Evolutionary conservation across 768 basidiomycete genomes (phyloP), one percentile per base, ranked within the genome.

Genomic region (Trametes elegans): DNA sequence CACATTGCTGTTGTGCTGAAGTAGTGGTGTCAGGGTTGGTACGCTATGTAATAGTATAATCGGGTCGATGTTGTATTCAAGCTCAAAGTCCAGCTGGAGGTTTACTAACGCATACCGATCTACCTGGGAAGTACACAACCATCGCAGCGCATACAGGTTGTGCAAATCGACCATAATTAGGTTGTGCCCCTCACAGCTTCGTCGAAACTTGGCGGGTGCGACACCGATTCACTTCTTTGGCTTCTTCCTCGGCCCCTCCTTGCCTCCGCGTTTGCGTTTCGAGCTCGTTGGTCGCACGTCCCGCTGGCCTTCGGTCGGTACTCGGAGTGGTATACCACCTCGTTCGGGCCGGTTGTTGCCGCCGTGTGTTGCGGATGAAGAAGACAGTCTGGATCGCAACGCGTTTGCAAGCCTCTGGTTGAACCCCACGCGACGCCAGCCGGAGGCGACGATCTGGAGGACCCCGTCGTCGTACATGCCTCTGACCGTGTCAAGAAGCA

Each of bases 371-470:
- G 32, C 26, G 2, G 48, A n/a, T 1, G 35, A 45, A 5, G 46
- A 45, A 16, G 16, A 10, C 6, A 13, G 14, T 23, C 41, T 31
- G 6, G 34, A 13, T 27, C 14, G 54, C 26, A 61, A 18, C 6
- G 42, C 40, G 5, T 35, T 16, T 1, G 40, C 51, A 2, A 62
- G 47, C 3, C 7, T 24, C 6, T 28, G 9, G 23, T 58, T 62
- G 50, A 46, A 62, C 7, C 54, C 50, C 16, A 58, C 42, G 8
- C 53, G 50, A 9, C 29, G 49, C 51, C 57, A 52, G 5, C 53
- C 60, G 7, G 46, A 38, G 38, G 57, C 56, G 3, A 24, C 24
- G 16, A 56, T 29, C 23, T 58, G 35, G 13, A 62, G 54, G 14
- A 42, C 46, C 16, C 45, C 49, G 3, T 16, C 7, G 5, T 35